These are phyloP conservation scores for Lathyrus oleraceus DNA, from an alignment of 306 rosid species.

Conservation along the genomic window DNA sequence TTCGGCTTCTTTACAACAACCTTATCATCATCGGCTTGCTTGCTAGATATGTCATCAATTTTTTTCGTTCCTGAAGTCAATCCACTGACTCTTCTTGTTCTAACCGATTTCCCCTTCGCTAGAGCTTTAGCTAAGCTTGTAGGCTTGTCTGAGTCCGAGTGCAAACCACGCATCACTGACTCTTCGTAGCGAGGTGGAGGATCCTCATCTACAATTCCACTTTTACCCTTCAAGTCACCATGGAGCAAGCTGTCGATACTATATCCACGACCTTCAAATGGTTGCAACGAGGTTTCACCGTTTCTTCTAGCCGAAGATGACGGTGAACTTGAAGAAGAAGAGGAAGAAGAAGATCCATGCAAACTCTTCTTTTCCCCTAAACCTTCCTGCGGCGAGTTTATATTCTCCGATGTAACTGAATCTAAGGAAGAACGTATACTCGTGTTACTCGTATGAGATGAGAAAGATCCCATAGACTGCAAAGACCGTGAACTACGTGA, in stretches of 20 bases:
- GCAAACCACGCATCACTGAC: conserved; percentile 32
- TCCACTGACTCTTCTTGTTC: conserved; percentile 68
- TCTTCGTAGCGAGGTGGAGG: conserved; percentile 35
- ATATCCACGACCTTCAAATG: conserved; percentile 48
- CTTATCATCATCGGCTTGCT: conserved; percentile 47
- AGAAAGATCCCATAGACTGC: conserved; percentile 54
- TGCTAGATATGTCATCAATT: conserved; percentile 43
- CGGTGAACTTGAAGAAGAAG: conserved; percentile 40
- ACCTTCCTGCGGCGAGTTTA: conserved; percentile 38
- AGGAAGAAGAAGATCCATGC: conserved; percentile 35
- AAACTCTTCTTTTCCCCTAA: conserved; percentile 39
- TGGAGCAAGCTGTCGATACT: conserved; percentile 38
- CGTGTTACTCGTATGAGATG: conserved; percentile 56
- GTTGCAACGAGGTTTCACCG: conserved; percentile 43
- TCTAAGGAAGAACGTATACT: conserved; percentile 58
- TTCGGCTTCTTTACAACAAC: conserved; percentile 41
- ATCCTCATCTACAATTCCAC: conserved; percentile 41
- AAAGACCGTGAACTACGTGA: conserved; percentile 51
- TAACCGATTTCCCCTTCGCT: conserved; percentile 75
- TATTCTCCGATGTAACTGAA: conserved; percentile 40
- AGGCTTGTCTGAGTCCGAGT: conserved; percentile 43
- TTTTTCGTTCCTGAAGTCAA: conserved; percentile 36
- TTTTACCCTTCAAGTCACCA: conserved; percentile 42
- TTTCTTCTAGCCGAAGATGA: conserved; percentile 42
- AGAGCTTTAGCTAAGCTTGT: conserved; percentile 44